Base-by-base conservation (phyloP, 306 rosid genomes). In the Corylus heterophylla region DNA sequence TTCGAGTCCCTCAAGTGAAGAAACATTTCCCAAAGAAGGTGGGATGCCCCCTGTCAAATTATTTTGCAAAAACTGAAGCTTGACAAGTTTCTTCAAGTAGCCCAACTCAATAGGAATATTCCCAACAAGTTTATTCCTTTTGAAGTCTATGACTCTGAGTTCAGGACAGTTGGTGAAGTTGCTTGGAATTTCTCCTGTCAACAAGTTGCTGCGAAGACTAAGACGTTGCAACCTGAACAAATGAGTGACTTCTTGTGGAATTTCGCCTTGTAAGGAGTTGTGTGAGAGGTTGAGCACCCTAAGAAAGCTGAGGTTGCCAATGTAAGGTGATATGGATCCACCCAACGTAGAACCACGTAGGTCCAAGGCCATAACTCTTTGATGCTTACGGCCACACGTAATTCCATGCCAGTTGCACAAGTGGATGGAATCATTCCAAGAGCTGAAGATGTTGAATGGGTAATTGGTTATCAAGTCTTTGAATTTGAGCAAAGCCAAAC, bases 351-450 rank as follows among this genome's bases (percentile, higher is more conserved):
- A n/a, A n/a, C n/a, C n/a, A n/a, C n/a, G n/a, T n/a, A n/a, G n/a
- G n/a, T n/a, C n/a, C n/a, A n/a, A n/a, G n/a, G n/a, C 70, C 2
- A 8, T 83, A 8, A 84, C 86, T 56, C 83, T 83, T 54, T 84
- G 88, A 31, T 82, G 76, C 29, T 17, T 5, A 5, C 0, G 6
- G 7, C 90, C 52, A 54, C 90, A 89, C 1, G 83, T 73, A 68
- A 87, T 27, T 56, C 92, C 92, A 37, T 5, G 42, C 92, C 90
- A 89, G 1, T 52, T 70, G 18, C 87, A 86, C 3, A 86, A 82
- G 45, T 75, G 84, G 1, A 22, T 13, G 2, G 92, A 84, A 45
- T 44, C 73, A 51, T 89, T 89, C 80, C 86, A 84, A 31, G 88
- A 89, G 13, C 54, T 42, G 8, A 86, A 35, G 11, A 74, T 12